These are phyloP conservation scores for Gossypium rotundifolium DNA, from an alignment of 345 rosid genomes.

Conservation along the genomic window DNA sequence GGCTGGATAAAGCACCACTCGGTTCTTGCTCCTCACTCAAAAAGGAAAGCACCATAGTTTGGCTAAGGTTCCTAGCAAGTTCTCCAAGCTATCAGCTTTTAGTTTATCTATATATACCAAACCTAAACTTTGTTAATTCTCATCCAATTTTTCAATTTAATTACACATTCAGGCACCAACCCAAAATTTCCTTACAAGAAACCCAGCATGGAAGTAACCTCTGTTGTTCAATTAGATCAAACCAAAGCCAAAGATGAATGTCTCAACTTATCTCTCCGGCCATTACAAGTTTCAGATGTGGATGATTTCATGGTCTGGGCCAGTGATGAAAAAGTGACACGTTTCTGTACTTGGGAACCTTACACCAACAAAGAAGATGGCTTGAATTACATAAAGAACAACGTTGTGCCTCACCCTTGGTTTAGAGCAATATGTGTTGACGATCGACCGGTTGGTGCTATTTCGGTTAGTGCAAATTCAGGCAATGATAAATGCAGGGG, in stretches of 20 bases:
- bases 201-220: background rate
- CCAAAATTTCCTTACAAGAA: background rate
- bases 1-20: background rate
- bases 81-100: background rate
- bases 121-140: background rate
- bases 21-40: conserved; percentile 15
- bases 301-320: conserved; percentile 74
- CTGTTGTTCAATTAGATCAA: background rate
- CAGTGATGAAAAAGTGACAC: conserved; percentile 41
- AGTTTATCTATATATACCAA: background rate
- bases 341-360: conserved; percentile 52
- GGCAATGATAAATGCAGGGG: conserved; percentile 39
- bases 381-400: conserved; percentile 30
- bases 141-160: background rate
- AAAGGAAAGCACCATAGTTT: background rate
- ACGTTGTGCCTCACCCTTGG: conserved; percentile 49
- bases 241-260: background rate
- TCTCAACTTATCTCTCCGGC: conserved; percentile 33
- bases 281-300: conserved; percentile 32
- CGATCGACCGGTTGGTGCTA: conserved; percentile 42
- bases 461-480: conserved; percentile 39
- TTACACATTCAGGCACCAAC: background rate
- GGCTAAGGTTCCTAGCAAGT: background rate
- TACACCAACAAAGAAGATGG: conserved; percentile 40
- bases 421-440: conserved; percentile 51